Conservation (phyloP, 495 filamentous ascomycete genomes). For the Penicillium egyptiacum region DNA sequence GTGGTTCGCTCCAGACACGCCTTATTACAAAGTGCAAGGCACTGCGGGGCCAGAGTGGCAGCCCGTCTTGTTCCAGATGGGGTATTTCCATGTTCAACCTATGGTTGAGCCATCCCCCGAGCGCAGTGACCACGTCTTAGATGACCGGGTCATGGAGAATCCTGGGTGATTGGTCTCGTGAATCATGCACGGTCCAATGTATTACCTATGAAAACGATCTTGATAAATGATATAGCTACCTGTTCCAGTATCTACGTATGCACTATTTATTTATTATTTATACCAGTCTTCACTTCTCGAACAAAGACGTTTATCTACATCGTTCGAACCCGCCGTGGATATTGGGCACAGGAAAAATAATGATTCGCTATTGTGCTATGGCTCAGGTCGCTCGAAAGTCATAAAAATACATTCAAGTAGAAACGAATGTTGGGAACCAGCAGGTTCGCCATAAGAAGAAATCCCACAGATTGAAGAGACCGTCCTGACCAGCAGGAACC, state of each 20-base stretch:
- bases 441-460: not conserved
- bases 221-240: not conserved
- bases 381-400: constrained; percentile 7
- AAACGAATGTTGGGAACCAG: not conserved
- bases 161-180: not conserved
- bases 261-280: not conserved
- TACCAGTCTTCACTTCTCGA: not conserved
- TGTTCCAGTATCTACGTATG: not conserved
- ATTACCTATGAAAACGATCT: constrained; percentile 10
- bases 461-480: not conserved
- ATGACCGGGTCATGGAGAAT: not conserved
- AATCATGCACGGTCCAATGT: not conserved
- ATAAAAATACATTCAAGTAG: constrained; percentile 1
- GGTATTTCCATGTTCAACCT: constrained; percentile 35
- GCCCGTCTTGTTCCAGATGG: constrained; percentile 40
- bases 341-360: not conserved
- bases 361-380: not conserved
- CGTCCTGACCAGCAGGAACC: constrained; percentile 9
- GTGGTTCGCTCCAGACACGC: constrained; percentile 72
- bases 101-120: constrained; percentile 4
- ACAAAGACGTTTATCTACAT: not conserved
- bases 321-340: not conserved
- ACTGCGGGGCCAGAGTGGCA: constrained; percentile 70
- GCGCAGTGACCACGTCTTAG: constrained; percentile 3
- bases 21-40: constrained; percentile 59